Base-by-base conservation (phyloP, 1,139 yeast species). In the Candida smagusa region DNA sequence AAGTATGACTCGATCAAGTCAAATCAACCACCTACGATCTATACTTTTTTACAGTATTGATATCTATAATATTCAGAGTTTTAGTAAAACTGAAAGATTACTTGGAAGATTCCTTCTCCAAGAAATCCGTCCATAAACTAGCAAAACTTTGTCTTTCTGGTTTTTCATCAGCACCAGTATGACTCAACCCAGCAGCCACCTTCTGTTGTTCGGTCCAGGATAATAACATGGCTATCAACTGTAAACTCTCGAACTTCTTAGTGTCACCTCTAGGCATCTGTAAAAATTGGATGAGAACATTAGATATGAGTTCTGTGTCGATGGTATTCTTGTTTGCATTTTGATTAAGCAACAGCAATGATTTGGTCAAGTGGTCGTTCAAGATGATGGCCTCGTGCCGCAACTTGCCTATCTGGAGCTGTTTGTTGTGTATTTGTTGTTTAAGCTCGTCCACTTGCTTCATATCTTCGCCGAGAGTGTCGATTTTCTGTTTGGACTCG, bases 361-460 rank as follows among this genome's bases (percentile, higher is more conserved):
- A 95, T 55, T 92, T 90, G 12, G 96, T 89, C 41, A 92, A 65
- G 63, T 92, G 98, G 55, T 92, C 98, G 57, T 92, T 92, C 40
- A 90, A 65, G 24, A 88, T 87, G n/a, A 92, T 92, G 2, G 96
- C 95, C 60, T 92, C 97, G 56, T 92, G 97, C 39, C 97, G 79
- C 38, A 92, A 72, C 56, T 92, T 92, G 4, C 97, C 97, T 36
- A 92, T 78, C 37, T 81, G 74, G 22, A 89, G 67, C 45, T 81
- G 90, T 59, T 88, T 89, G 45, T 82, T 88, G 48, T 84, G 85
- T 3, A 67, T 45, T 31, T 74, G 70, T 7, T 55, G 50, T 28
- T 62, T 53, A 22, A 72, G 49, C 28, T 56, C 56, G 5, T 38
- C 41, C 13, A 59, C 47, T 22, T 58, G 49, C 9, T 48, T 56